These are phyloP conservation scores for Acorus gramineus DNA, from an alignment of 106 monocot genomes.

Conservation along the genomic window DNA sequence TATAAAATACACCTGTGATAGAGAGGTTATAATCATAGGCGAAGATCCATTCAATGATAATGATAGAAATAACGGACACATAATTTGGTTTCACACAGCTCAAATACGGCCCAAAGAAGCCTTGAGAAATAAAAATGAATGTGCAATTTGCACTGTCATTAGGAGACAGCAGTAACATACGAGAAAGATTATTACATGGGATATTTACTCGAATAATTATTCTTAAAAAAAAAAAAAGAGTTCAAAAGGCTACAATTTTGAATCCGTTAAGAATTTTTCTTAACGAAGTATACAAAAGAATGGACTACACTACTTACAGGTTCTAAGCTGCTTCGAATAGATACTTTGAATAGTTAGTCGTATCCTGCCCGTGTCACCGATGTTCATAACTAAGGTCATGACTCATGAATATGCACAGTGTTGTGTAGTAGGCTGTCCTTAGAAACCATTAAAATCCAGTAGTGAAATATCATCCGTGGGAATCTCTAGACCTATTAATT, in stretches of 20 bases:
- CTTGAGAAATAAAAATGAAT: too few relatives aligned
- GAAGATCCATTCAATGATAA: too few relatives aligned
- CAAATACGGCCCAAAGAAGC: too few relatives aligned
- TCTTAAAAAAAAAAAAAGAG: too few relatives aligned
- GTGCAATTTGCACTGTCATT: too few relatives aligned
- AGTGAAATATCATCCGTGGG: constrained; percentile 94
- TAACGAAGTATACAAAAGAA: constrained; percentile 20
- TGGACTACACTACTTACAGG: constrained; percentile 23
- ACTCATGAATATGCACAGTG: constrained; percentile 27
- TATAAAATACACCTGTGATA: too few relatives aligned
- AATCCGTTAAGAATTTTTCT: constrained; percentile 6
- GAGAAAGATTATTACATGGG: too few relatives aligned
- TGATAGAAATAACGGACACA: too few relatives aligned
- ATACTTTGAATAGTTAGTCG: constrained; percentile 15
- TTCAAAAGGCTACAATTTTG: background rate
- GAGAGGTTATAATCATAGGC: too few relatives aligned
- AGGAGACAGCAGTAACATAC: too few relatives aligned
- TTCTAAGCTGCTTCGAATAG: constrained; percentile 17
- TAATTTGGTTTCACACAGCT: too few relatives aligned
- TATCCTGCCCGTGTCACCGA: constrained; percentile 12
- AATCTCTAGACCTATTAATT: constrained; percentile 75
- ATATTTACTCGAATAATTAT: too few relatives aligned
- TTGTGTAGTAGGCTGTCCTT: constrained; percentile 10
- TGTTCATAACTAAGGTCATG: constrained; percentile 10
- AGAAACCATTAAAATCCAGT: constrained; percentile 55